Evolutionary conservation across 1,284 basidiomycete genomes (phyloP), one percentile per base, ranked within the genome.

Genomic region (Pterula multifida): DNA sequence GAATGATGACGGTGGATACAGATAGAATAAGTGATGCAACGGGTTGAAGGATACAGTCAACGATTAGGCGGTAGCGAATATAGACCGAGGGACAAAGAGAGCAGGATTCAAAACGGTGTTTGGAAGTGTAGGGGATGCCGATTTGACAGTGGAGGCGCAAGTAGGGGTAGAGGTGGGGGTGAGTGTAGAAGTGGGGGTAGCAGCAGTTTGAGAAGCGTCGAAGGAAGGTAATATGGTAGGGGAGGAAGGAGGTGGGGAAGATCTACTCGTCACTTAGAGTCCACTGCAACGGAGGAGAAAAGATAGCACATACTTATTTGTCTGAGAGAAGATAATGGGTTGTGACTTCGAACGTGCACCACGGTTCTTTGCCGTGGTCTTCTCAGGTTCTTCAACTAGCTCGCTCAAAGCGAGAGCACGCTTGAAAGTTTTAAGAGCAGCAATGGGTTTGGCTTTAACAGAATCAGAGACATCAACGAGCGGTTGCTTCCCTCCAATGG

Each of bases 201-300:
- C 51, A 56, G 60, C 56, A 53, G 49, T 36, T 60, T 17, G 39
- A 45, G 49, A 26, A 22, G 56, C 21, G 36, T 48, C 42, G 36
- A 53, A 50, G 51, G 56, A 51, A 51, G 56, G 60, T 56, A 53
- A 49, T 36, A 60, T 17, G 39, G 47, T 50, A 26, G 23, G 56
- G 21, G 36, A 48, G 44, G 36, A 53, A 50, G 51, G 56, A 51
- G 55, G 48, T 47, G 58, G 28, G 47, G 54, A 52, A 65, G 58
- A 61, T 81, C 83, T 58, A 54, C 64, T 68, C 67, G 79, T 78
- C 70, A 79, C 84, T 42, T 42, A 85, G 81, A 71, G 72, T 67
- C 70, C 73, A 80, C 76, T 72, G 64, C 67, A 59, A 54, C 57
- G 55, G 35, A 35, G 53, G 50, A 51, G 45, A 54, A 60, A 19